Base-by-base conservation (phyloP, 2,329 filamentous ascomycete species). In the Cordyceps sp. region DNA sequence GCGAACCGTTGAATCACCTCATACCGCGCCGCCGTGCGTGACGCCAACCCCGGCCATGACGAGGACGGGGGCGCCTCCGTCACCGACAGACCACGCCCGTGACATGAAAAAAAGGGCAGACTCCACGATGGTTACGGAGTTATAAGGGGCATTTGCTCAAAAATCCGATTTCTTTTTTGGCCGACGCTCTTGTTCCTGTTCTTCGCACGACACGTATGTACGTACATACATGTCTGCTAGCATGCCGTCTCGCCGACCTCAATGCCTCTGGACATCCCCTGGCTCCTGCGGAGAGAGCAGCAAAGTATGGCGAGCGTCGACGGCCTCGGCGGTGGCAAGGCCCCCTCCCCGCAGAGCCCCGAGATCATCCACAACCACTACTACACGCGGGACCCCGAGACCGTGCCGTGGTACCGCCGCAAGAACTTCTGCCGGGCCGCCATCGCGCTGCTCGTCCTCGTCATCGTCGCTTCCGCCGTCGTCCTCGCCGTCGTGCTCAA, bases 281-380 rank as follows among this genome's bases (percentile, higher is more conserved):
- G 25, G n/a, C 31, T 32, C 8, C 14, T 33, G n/a, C 23, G 21
- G 19, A 12, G 21, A 24, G 29, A 31, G 13, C 15, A 29, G 19
- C 15, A 32, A 15, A 30, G n/a, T n/a, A n/a, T n/a, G n/a, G n/a
- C n/a, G n/a, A n/a, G n/a, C 21, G 12, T 25, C 14, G 17, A 27
- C n/a, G 6, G 8, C 15, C n/a, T 13, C 27, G 10, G 10, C 17
- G 7, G 7, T 6, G 29, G 29, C 20, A 14, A 18, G 8, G 18
- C 14, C 14, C 5, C 14, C 22, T 14, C 14, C 20, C 10, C 29
- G 5, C 24, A n/a, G n/a, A 23, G 29, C 6, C 25, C 26, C 12
- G 38, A 35, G 5, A 21, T 33, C 3, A 20, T 39, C n/a, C 37
- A 41, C 21, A 42, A 42, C 34, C 37, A 42, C 21, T 42, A 42